phyloP scores from a whole-genome alignment of 257 asterid species.

The Scutellaria minor region DNA sequence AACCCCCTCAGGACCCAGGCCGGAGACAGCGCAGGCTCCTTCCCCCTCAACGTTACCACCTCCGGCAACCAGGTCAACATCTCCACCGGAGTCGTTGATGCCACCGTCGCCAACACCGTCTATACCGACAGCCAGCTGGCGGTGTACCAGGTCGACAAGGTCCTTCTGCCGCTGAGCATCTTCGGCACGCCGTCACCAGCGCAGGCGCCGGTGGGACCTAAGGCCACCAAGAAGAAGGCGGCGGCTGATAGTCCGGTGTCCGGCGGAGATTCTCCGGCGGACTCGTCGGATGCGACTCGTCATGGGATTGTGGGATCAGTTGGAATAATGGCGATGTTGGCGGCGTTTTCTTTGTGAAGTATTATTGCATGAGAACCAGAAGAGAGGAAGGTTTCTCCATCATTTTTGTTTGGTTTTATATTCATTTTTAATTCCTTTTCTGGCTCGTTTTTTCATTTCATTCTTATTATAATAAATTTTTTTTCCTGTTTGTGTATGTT shows the following conservation, averaged over 20 bases:
- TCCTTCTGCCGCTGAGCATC: constrained; percentile 74
- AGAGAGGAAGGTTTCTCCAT: constrained; percentile 23
- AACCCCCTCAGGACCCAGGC: constrained; percentile 89
- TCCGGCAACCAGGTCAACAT: constrained; percentile 78
- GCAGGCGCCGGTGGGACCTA: constrained; percentile 44
- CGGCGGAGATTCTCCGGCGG: constrained; percentile 53
- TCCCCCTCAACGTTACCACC: constrained; percentile 77
- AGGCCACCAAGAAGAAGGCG: constrained; percentile 42
- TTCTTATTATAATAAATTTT: background rate
- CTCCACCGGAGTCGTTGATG: constrained; percentile 72
- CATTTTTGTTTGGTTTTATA: constrained; percentile 36
- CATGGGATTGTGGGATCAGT: constrained; percentile 44
- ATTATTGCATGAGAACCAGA: constrained; percentile 9
- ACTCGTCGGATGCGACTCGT: constrained; percentile 51
- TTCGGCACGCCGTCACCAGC: constrained; percentile 75
- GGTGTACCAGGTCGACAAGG: constrained; percentile 78
- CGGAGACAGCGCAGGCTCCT: constrained; percentile 62
- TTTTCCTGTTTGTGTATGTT: constrained; percentile 26
- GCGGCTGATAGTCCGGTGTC: constrained; percentile 55
- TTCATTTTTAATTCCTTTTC: background rate
- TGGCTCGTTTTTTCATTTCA: background rate
- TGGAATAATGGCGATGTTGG: constrained; percentile 40
- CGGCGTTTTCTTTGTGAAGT: constrained; percentile 39
- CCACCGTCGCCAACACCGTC: constrained; percentile 67
- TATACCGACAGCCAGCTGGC: constrained; percentile 78